Conservation (phyloP, 129 eudicot genomes). For the Flaveria trinervia region DNA sequence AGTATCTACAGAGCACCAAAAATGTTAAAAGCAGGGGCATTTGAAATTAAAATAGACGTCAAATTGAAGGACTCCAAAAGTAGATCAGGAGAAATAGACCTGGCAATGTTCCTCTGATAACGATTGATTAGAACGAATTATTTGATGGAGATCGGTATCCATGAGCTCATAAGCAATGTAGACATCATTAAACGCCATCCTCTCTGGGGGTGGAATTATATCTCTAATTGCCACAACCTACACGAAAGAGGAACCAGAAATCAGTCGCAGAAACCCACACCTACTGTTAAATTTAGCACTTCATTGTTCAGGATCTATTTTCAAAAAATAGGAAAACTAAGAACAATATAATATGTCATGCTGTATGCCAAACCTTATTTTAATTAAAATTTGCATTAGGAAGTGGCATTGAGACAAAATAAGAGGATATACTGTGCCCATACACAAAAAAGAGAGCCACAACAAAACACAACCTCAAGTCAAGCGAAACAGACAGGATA, state of each 20-base stretch:
- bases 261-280: slow-evolving; percentile 25
- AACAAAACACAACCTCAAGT: slow-evolving; percentile 10
- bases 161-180: slow-evolving; percentile 88
- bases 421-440: slow-evolving; percentile 6
- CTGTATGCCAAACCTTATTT: slow-evolving; percentile 4
- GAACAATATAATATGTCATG: slow-evolving; percentile 17
- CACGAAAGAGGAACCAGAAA: slow-evolving; percentile 25
- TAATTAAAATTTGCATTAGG: not conserved
- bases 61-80: slow-evolving; percentile 10
- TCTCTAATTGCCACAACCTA: slow-evolving; percentile 90
- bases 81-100: slow-evolving; percentile 47
- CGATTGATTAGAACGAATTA: slow-evolving; percentile 76
- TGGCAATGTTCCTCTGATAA: slow-evolving; percentile 90
- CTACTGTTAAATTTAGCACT: slow-evolving; percentile 8
- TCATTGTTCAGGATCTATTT: slow-evolving; percentile 11
- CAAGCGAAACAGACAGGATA: slow-evolving; percentile 15
- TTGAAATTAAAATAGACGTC: slow-evolving; percentile 15
- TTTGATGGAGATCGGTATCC: slow-evolving; percentile 94
- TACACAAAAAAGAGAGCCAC: slow-evolving; percentile 10
- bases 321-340: not conserved
- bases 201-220: slow-evolving; percentile 76
- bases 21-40: slow-evolving; percentile 3
- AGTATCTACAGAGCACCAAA: not conserved
- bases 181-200: slow-evolving; percentile 72
- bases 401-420: not conserved